These are phyloP conservation scores for Trypanosoma grayi DNA, from an alignment of 208 protist genomes.

Conservation along the genomic window DNA sequence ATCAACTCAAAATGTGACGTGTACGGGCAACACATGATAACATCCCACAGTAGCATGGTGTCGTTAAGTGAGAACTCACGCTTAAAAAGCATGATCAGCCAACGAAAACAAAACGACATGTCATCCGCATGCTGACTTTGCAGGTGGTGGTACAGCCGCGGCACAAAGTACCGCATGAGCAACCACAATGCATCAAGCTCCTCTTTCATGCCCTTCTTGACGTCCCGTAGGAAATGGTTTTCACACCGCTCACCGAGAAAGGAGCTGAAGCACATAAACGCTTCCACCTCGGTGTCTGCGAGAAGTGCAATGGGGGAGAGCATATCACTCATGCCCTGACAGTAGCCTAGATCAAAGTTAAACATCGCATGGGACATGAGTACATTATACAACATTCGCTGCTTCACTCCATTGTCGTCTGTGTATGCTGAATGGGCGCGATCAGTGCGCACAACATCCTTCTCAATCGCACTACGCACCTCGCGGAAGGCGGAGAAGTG, in stretches of 20 bases:
- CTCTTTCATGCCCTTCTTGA: constrained; percentile 39
- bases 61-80: constrained; percentile 72
- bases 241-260: constrained; percentile 51
- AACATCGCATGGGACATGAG: constrained; percentile 83
- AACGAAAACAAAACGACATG: constrained; percentile 89
- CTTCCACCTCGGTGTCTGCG: constrained; percentile 34
- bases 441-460: constrained; percentile 89
- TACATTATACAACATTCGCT: constrained; percentile 57
- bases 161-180: constrained; percentile 58
- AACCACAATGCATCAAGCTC: constrained; percentile 41
- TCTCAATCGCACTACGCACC: constrained; percentile 59
- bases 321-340: constrained; percentile 90
- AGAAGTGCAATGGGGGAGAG: constrained; percentile 56
- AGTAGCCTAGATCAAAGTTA: constrained; percentile 93
- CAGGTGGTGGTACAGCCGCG: constrained; percentile 60
- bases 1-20: constrained; percentile 69
- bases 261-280: constrained; percentile 48
- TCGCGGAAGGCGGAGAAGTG: constrained; percentile 63
- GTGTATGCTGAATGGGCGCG: constrained; percentile 42
- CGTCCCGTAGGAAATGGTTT: constrained; percentile 58
- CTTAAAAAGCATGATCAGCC: constrained; percentile 86
- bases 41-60: constrained; percentile 84
- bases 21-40: constrained; percentile 67
- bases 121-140: constrained; percentile 37
- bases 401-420: constrained; percentile 43